A percentile compares a stretch with the other conserved stretches of the same genome.
Conservation (phyloP, 192 early-diverging fungal genomes). For the Glomus cerebriforme region DNA sequence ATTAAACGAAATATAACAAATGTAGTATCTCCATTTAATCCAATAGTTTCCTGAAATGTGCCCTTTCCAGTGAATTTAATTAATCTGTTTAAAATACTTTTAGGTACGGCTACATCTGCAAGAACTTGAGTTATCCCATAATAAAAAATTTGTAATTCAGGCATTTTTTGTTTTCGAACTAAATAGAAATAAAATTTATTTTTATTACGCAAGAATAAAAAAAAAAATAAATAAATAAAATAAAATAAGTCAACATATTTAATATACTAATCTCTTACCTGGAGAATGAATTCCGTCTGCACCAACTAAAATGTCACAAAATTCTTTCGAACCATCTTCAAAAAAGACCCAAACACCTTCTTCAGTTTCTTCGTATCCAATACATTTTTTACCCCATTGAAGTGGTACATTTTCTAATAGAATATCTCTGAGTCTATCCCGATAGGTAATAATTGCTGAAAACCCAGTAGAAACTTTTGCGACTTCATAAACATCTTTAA, state of each 20-base stretch:
- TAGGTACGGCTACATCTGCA: neutral
- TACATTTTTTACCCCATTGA: constrained; percentile 15
- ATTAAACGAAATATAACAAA: neutral
- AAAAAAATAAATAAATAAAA: neutral
- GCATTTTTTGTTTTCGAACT: constrained; percentile 15
- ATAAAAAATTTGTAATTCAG: neutral
- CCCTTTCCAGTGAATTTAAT: too few species aligned
- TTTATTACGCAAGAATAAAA: too few species aligned
- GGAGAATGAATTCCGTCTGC: constrained; percentile 18
- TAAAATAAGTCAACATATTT: neutral
- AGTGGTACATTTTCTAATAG: neutral
- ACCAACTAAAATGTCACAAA: constrained; percentile 11
- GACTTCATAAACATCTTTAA: neutral
- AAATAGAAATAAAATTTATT: too few species aligned
- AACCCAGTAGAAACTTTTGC: neutral
- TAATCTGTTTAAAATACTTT: neutral
- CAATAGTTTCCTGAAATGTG: neutral
- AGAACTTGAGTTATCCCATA: neutral
- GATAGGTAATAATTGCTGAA: neutral
- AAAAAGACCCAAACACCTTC: constrained; percentile 8
- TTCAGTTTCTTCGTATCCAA: constrained; percentile 14
- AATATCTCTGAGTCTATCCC: neutral
- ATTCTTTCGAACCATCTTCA: constrained; percentile 11
- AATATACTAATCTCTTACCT: neutral
- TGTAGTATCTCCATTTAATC: neutral